Conservation (phyloP, 768 basidiomycete genomes). For the Sarcomyxa edulis region DNA sequence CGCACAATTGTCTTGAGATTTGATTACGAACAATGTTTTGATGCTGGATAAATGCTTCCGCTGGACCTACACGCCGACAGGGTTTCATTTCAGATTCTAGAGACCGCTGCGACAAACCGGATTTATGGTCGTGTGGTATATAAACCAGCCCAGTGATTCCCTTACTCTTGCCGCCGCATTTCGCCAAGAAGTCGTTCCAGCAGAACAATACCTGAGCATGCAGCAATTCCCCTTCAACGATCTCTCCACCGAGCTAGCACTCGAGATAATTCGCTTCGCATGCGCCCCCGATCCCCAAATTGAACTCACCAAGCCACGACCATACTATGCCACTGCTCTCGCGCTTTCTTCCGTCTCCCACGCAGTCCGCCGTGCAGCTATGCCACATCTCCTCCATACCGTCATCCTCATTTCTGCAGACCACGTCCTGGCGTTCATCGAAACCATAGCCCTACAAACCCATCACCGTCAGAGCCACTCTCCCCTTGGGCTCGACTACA, state of each 20-base stretch:
- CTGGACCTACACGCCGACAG: too few relatives aligned
- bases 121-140: too few relatives aligned
- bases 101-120: too few relatives aligned
- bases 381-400: conserved; percentile 4
- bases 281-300: conserved; percentile 10
- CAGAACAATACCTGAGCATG: too few relatives aligned
- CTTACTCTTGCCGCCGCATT: too few relatives aligned
- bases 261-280: conserved; percentile 28
- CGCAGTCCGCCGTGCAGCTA: conserved; percentile 1
- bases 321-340: conserved; percentile 2
- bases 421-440: neutral
- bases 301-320: neutral
- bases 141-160: too few relatives aligned
- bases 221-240: conserved; percentile 16
- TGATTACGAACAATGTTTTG: too few relatives aligned
- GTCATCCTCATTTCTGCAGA: neutral
- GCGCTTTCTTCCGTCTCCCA: conserved; percentile 3
- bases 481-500: conserved; percentile 2
- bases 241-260: conserved; percentile 29
- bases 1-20: too few relatives aligned
- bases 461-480: neutral
- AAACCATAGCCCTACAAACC: neutral
- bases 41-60: too few relatives aligned
- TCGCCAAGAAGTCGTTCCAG: too few relatives aligned
- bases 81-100: too few relatives aligned